These are phyloP conservation scores for Globisporangium ultimum DNA, from an alignment of 352 stramenopile species.

Conservation along the genomic window DNA sequence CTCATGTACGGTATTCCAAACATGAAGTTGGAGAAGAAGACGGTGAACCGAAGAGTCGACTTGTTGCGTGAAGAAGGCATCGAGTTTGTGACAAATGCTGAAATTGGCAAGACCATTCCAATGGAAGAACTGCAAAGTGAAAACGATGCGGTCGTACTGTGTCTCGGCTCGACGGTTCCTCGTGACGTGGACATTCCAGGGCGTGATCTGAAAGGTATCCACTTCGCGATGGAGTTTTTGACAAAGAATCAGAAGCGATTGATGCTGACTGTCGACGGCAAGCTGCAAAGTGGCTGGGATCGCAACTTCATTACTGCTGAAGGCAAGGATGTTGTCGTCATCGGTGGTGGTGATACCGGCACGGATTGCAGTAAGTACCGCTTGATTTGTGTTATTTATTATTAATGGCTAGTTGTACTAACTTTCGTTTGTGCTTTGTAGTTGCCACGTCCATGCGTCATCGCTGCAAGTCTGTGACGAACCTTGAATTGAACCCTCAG, in stretches of 20 bases:
- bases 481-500: slow-evolving; percentile 95
- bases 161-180: slow-evolving; percentile 93
- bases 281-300: slow-evolving; percentile 95
- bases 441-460: slow-evolving; percentile 97
- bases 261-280: slow-evolving; percentile 93
- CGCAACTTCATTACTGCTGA: slow-evolving; percentile 94
- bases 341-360: slow-evolving; percentile 95
- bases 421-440: slow-evolving; percentile 10
- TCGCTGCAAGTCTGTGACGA: slow-evolving; percentile 95
- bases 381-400: slow-evolving; percentile 1
- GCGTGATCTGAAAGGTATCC: slow-evolving; percentile 92
- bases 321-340: slow-evolving; percentile 97
- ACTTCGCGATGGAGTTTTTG: slow-evolving; percentile 97
- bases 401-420: neutral
- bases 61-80: slow-evolving; percentile 95
- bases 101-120: slow-evolving; percentile 90
- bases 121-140: slow-evolving; percentile 60
- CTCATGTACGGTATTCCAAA: slow-evolving; percentile 99
- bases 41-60: slow-evolving; percentile 93
- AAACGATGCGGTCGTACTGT: slow-evolving; percentile 94
- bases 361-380: slow-evolving; percentile 91
- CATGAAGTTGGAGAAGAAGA: slow-evolving; percentile 99
- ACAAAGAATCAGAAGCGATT: slow-evolving; percentile 98
- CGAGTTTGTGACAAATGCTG: slow-evolving; percentile 95
- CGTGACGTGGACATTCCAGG: slow-evolving; percentile 89